Percentiles rank a stretch among this genome's conserved stretches.
Conservation (phyloP, 2,329 filamentous ascomycete genomes). For the Lasiodiplodia sp. region DNA sequence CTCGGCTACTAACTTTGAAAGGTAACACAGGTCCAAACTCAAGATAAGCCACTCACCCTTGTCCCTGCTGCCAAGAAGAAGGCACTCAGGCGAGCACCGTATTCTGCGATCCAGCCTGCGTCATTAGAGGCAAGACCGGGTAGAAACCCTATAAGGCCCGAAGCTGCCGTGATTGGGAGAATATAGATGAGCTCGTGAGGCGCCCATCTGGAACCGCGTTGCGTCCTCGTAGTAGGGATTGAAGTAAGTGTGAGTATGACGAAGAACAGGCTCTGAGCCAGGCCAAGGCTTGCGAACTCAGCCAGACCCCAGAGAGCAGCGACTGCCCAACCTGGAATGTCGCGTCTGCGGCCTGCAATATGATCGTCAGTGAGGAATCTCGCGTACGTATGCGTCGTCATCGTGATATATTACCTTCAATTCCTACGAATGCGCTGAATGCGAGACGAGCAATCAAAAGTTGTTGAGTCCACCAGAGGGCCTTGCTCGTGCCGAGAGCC, state of each 20-base stretch:
- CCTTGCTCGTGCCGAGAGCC: conserved; percentile 60
- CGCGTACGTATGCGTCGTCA: neutral
- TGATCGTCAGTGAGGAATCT: conserved; percentile 26
- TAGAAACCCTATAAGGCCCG: conserved; percentile 52
- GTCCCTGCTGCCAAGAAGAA: conserved; percentile 46
- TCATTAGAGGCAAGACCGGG: conserved; percentile 38
- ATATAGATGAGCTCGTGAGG: conserved; percentile 45
- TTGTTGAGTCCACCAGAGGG: conserved; percentile 70
- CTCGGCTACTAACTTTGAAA: neutral
- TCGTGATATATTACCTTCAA: conserved; percentile 55
- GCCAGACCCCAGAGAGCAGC: conserved; percentile 66
- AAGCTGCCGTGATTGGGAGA: conserved; percentile 54
- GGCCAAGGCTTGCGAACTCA: conserved; percentile 66
- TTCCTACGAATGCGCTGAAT: conserved; percentile 64
- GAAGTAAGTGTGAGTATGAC: conserved; percentile 65
- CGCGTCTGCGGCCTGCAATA: conserved; percentile 57
- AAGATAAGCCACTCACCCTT: conserved; percentile 34
- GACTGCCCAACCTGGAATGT: conserved; percentile 57
- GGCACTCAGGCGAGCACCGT: conserved; percentile 39
- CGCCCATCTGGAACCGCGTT: conserved; percentile 43
- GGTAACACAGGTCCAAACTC: neutral
- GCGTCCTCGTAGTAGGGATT: conserved; percentile 47
- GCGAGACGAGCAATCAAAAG: conserved; percentile 62
- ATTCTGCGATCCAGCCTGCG: conserved; percentile 34
- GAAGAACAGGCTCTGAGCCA: conserved; percentile 70